phyloP scores from a whole-genome alignment of 2,329 filamentous ascomycete species.

The Malbranchea cinnamomea region DNA sequence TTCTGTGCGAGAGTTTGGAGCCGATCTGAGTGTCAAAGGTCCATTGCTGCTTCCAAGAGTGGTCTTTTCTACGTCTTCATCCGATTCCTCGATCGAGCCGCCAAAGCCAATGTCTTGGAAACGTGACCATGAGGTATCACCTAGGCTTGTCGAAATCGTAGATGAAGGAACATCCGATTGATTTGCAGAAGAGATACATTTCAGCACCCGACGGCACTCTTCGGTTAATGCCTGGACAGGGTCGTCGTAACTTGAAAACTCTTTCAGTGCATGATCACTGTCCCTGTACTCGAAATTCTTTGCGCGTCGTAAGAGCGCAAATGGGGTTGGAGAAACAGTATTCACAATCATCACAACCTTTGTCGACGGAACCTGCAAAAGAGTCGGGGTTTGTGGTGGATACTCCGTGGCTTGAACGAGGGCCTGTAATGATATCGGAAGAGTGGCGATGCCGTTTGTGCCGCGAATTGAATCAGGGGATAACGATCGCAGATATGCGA shows the following conservation, averaged over 20 bases:
- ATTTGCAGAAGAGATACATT: conserved; percentile 75
- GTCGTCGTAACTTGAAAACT: conserved; percentile 80
- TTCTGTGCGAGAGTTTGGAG: conserved; percentile 50
- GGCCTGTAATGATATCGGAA: conserved; percentile 83
- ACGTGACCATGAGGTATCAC: conserved; percentile 86
- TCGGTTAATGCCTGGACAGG: conserved; percentile 78
- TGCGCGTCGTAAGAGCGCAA: conserved; percentile 73
- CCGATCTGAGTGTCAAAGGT: conserved; percentile 44
- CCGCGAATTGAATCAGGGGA: conserved; percentile 59
- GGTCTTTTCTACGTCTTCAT: conserved; percentile 36
- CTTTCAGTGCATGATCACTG: conserved; percentile 66
- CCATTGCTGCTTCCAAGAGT: conserved; percentile 21
- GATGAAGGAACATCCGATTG: conserved; percentile 61
- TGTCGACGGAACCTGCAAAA: conserved; percentile 67
- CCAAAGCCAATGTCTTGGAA: conserved; percentile 93
- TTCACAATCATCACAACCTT: conserved; percentile 97
- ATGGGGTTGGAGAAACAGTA: conserved; percentile 84
- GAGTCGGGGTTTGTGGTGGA: conserved; percentile 60
- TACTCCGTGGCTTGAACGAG: conserved; percentile 88
- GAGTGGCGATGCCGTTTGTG: conserved; percentile 62
- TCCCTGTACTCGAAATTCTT: conserved; percentile 94
- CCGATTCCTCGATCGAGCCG: conserved; percentile 55
- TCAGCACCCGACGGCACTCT: conserved; percentile 81
- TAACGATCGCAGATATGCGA: conserved; percentile 84
- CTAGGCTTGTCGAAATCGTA: conserved; percentile 56